Percentiles rank a stretch among this genome's conserved stretches.
These are phyloP conservation scores for Ogataea kodamae DNA, from an alignment of 805 yeast genomes.

Conservation along the genomic window DNA sequence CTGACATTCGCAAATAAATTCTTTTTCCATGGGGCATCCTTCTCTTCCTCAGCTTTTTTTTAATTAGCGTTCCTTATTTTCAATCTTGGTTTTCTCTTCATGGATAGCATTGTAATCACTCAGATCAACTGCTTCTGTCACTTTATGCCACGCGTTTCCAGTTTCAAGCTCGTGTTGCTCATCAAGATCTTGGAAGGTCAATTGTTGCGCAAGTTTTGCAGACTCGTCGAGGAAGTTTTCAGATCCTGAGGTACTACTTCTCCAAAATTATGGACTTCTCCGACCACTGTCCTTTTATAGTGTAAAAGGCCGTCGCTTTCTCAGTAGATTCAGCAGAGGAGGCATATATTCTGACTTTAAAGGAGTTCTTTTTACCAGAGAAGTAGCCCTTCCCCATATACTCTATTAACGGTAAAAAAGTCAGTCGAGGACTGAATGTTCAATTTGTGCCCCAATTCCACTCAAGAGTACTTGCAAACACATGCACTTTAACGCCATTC, in stretches of 20 bases:
- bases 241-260: slow-evolving; percentile 49
- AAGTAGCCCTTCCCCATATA: slow-evolving; percentile 93
- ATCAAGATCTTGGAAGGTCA: slow-evolving; percentile 75
- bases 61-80: slow-evolving; percentile 78
- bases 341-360: slow-evolving; percentile 77
- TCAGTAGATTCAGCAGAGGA: slow-evolving; percentile 45
- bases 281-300: slow-evolving; percentile 92
- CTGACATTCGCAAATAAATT: slow-evolving; percentile 72
- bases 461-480: slow-evolving; percentile 73
- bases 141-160: slow-evolving; percentile 85
- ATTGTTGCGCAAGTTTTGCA: slow-evolving; percentile 46
- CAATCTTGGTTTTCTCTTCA: slow-evolving; percentile 71
- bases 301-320: slow-evolving; percentile 65
- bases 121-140: slow-evolving; percentile 77
- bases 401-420: slow-evolving; percentile 64
- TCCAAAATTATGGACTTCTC: slow-evolving; percentile 61
- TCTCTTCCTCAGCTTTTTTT: slow-evolving; percentile 73
- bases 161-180: slow-evolving; percentile 79
- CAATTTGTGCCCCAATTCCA: no score
- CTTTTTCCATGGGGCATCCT: slow-evolving; percentile 67
- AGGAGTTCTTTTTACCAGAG: slow-evolving; percentile 89
- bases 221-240: slow-evolving; percentile 63
- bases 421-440: slow-evolving; percentile 82
- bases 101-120: slow-evolving; percentile 77
- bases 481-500: slow-evolving; percentile 81